These are phyloP conservation scores for Cordyceps cicadae DNA, from an alignment of 2,329 filamentous ascomycete species.

Conservation along the genomic window DNA sequence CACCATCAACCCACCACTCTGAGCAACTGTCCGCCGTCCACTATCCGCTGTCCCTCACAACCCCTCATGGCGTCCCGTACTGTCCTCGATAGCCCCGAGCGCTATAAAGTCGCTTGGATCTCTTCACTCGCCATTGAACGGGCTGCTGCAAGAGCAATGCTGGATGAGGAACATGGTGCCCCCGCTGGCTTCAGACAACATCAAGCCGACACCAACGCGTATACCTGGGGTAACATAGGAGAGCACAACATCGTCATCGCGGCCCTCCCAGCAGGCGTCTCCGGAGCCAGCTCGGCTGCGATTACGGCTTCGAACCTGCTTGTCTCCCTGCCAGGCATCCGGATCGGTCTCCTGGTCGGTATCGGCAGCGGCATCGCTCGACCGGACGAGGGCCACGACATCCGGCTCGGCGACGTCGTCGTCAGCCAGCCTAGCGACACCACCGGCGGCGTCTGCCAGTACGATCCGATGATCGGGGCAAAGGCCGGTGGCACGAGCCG, in stretches of 20 bases:
- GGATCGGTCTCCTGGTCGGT: slow-evolving; percentile 14
- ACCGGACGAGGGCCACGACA: slow-evolving; percentile 11
- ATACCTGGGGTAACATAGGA: slow-evolving; percentile 18
- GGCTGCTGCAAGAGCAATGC: slow-evolving; percentile 19
- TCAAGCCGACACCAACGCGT: slow-evolving; percentile 19
- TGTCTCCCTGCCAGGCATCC: slow-evolving; percentile 13
- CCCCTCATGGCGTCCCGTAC: too few species aligned
- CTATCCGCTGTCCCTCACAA: too few species aligned
- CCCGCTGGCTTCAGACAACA: slow-evolving; percentile 10
- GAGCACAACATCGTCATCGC: slow-evolving; percentile 18
- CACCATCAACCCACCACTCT: too few species aligned
- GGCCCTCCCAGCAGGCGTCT: slow-evolving; percentile 12
- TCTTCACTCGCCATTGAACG: slow-evolving; percentile 18
- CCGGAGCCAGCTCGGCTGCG: slow-evolving; percentile 11
- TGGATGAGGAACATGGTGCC: slow-evolving; percentile 16
- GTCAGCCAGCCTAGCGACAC: slow-evolving; percentile 17
- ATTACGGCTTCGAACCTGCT: slow-evolving; percentile 12
- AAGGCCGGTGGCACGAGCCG: background rate
- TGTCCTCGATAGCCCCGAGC: too few species aligned
- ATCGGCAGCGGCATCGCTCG: slow-evolving; percentile 14
- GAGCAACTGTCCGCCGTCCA: too few species aligned
- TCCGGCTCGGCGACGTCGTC: slow-evolving; percentile 22
- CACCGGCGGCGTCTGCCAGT: slow-evolving; percentile 17
- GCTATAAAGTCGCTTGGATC: slow-evolving; percentile 13
- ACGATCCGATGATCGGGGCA: slow-evolving; percentile 19